phyloP scores from a whole-genome alignment of 2,329 filamentous ascomycete genomes.

The Monilinia laxa region DNA sequence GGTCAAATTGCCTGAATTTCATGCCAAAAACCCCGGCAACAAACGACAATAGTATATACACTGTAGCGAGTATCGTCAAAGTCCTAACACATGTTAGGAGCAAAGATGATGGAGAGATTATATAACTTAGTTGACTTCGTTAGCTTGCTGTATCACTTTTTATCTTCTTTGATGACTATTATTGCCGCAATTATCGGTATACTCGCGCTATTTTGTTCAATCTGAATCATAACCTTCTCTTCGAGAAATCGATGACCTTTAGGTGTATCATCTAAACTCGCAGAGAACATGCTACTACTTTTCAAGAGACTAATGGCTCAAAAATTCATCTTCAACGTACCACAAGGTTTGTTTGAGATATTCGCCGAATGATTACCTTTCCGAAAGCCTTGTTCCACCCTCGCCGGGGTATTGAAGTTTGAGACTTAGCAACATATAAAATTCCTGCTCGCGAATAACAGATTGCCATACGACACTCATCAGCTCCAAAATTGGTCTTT shows the following conservation, averaged over 20 bases:
- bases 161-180: background rate
- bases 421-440: background rate
- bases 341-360: background rate
- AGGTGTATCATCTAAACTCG: background rate
- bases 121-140: background rate
- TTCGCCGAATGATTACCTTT: background rate
- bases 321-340: background rate
- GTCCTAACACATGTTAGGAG: too few relatives aligned
- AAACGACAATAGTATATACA: conserved; percentile 1
- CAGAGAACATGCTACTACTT: background rate
- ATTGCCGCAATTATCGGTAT: conserved; percentile 3
- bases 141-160: conserved; percentile 12
- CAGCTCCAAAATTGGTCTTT: background rate
- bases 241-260: background rate
- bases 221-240: background rate
- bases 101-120: background rate
- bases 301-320: background rate
- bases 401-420: background rate
- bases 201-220: background rate
- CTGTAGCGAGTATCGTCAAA: background rate
- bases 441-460: background rate
- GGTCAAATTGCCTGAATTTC: background rate
- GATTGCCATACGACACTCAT: background rate
- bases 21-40: conserved; percentile 7
- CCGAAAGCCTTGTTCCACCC: background rate